phyloP scores from a whole-genome alignment of 1,284 basidiomycete species.

The Pascua sp. region DNA sequence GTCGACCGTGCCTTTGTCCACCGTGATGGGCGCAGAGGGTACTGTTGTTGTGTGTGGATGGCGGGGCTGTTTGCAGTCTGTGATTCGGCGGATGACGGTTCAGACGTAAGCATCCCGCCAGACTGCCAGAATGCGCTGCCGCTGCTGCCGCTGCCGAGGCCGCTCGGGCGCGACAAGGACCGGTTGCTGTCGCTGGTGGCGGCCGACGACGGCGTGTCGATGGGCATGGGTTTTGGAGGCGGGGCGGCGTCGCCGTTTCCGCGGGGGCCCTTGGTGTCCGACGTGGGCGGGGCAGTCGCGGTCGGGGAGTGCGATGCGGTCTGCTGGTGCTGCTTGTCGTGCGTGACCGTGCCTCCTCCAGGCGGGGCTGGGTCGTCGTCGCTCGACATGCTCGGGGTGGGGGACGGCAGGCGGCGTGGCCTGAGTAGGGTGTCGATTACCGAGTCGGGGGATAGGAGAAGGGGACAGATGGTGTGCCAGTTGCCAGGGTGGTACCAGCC shows the following conservation, averaged over 20 bases:
- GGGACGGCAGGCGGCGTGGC: conserved; percentile 14
- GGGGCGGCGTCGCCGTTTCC: no score
- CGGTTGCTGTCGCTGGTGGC: neutral
- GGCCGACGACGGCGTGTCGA: neutral
- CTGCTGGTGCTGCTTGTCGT: no score
- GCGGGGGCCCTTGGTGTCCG: no score
- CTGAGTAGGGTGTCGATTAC: conserved; percentile 5
- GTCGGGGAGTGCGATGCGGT: no score
- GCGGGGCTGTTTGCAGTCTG: neutral
- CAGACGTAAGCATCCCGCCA: neutral
- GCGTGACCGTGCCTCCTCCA: no score
- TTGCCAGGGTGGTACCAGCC: neutral
- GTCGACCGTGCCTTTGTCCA: conserved; percentile 28
- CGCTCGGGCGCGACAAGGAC: neutral
- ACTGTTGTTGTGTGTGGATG: neutral
- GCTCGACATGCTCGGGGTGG: conserved; percentile 21
- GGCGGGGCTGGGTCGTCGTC: conserved; percentile 15
- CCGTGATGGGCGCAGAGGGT: conserved; percentile 6
- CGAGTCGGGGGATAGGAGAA: conserved; percentile 11
- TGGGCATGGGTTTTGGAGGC: no score
- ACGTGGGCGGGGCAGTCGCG: no score
- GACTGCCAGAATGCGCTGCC: conserved; percentile 7
- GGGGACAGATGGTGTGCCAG: conserved; percentile 17
- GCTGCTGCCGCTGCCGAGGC: no score
- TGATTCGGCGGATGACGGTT: conserved; percentile 6